Evolutionary conservation across 345 rosid species (phyloP).

Genomic region (Euphorbia pulcherrima): DNA sequence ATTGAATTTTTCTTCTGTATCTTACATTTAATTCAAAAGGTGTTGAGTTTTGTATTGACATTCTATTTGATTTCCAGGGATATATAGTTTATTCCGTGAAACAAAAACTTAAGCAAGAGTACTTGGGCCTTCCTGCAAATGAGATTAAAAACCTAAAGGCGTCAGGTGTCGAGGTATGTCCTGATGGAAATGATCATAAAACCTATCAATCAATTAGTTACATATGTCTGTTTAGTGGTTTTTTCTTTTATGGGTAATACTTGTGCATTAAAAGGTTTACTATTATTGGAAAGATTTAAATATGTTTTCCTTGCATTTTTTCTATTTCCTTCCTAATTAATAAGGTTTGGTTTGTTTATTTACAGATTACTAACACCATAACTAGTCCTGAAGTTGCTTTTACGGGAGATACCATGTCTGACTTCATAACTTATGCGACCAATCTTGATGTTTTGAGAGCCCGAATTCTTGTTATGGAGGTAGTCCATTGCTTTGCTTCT

Average conservation of each 20-base stretch:
- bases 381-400: conserved; percentile 82
- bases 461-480: conserved; percentile 88
- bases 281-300: neutral
- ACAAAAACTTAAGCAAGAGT: conserved; percentile 76
- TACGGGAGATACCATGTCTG: conserved; percentile 87
- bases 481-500: conserved; percentile 18
- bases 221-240: neutral
- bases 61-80: conserved; percentile 47
- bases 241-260: too few species aligned
- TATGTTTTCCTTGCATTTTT: neutral
- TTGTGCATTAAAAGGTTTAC: neutral
- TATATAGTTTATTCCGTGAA: conserved; percentile 72
- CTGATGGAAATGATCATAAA: conserved; percentile 9
- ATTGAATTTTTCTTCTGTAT: neutral
- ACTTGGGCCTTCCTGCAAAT: conserved; percentile 57
- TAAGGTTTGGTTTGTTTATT: conserved; percentile 23
- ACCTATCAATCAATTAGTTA: neutral
- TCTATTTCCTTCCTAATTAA: neutral
- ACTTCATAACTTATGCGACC: conserved; percentile 59
- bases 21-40: conserved; percentile 8
- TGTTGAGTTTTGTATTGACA: neutral
- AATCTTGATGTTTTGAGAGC: conserved; percentile 74
- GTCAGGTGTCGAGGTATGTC: conserved; percentile 78
- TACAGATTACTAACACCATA: conserved; percentile 66
- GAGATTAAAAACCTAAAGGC: conserved; percentile 75